These are phyloP conservation scores for Rhytidiadelphus loreus DNA, from an alignment of 225 moss, liverwort and hornwort species.

Conservation along the genomic window DNA sequence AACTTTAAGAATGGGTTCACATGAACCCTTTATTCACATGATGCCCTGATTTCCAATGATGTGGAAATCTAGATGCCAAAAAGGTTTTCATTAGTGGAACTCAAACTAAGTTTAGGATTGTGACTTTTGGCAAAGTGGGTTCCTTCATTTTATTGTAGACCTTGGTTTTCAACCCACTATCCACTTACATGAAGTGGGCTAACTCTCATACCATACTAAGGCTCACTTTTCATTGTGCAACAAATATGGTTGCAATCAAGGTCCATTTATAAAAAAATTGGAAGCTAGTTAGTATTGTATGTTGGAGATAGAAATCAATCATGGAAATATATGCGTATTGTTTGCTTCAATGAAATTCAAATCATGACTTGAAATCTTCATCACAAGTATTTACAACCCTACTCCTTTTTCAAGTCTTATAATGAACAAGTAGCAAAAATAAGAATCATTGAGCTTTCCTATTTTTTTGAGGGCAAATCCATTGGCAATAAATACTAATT, in stretches of 20 bases:
- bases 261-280: background rate
- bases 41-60: background rate
- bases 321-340: background rate
- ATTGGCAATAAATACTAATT: background rate
- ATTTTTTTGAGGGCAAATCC: too few relatives aligned
- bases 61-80: background rate
- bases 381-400: background rate
- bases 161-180: rapidly evolving
- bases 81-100: background rate
- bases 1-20: background rate
- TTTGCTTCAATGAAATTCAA: background rate
- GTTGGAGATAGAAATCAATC: background rate
- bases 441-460: background rate
- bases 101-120: background rate
- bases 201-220: rapidly evolving
- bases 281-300: background rate
- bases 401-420: background rate
- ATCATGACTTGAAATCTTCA: background rate
- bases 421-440: background rate
- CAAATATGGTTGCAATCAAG: background rate
- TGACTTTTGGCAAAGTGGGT: background rate
- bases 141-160: background rate
- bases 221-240: rapidly evolving
- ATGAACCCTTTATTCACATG: background rate
- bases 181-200: rapidly evolving